A percentile compares a stretch with the other conserved stretches of the same genome.
Conservation (phyloP, 768 basidiomycete genomes). For the Leccinum fibrillosum region DNA sequence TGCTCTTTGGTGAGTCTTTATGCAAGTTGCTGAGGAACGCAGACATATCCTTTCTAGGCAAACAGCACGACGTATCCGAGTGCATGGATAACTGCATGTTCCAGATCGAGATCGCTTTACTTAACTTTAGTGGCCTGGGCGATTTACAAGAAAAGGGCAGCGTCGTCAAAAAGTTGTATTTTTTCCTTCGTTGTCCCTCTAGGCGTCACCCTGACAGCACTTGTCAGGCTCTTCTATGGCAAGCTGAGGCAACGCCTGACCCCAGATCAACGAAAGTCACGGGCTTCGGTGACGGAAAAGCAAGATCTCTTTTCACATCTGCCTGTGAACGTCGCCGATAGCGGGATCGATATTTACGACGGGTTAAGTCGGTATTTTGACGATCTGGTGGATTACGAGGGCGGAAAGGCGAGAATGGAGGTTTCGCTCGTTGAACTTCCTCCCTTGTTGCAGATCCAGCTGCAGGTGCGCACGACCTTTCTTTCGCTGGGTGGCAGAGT, state of each 20-base stretch:
- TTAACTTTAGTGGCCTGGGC: constrained; percentile 57
- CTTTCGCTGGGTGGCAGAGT: not conserved
- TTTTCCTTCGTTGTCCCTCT: not conserved
- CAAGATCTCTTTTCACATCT: constrained; percentile 93
- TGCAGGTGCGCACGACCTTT: constrained; percentile 61
- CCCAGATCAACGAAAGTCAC: constrained; percentile 37
- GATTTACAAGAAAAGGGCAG: constrained; percentile 61
- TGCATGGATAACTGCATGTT: constrained; percentile 99
- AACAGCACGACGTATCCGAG: constrained; percentile 97
- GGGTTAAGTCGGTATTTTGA: constrained; percentile 91
- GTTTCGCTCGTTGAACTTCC: constrained; percentile 83
- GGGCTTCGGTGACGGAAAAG: constrained; percentile 70
- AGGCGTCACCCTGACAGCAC: constrained; percentile 3
- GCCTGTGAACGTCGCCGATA: constrained; percentile 88
- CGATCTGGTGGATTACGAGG: constrained; percentile 83
- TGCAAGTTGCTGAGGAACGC: not conserved
- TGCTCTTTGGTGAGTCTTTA: constrained; percentile 78
- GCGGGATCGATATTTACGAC: constrained; percentile 90
- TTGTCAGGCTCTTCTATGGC: constrained; percentile 78
- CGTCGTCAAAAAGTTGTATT: constrained; percentile 72
- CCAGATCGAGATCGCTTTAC: constrained; percentile 90
- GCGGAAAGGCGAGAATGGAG: constrained; percentile 84
- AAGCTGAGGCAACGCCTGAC: constrained; percentile 67
- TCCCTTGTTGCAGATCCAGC: constrained; percentile 89
- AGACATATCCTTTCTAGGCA: constrained; percentile 47